Conservation (phyloP, 176 grass and related monocot species). For the Themeda triandra region DNA sequence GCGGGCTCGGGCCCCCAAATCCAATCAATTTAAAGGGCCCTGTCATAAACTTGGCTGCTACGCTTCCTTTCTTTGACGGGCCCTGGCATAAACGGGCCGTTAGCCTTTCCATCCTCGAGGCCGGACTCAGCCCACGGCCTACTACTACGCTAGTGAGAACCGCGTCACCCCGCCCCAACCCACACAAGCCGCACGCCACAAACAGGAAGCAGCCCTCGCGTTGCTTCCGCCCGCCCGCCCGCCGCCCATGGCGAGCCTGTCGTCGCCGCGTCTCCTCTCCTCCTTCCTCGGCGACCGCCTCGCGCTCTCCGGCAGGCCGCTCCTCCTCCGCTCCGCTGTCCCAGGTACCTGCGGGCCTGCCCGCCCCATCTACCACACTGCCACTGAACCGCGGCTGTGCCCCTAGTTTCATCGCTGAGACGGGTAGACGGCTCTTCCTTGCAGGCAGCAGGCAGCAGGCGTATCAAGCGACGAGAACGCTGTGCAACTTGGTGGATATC, state of each 20-base stretch:
- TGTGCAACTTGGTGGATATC: constrained; percentile 78
- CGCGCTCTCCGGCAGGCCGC: constrained; percentile 40
- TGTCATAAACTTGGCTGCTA: no score
- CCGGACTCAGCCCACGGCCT: background rate
- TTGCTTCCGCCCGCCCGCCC: background rate
- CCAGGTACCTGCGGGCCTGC: background rate
- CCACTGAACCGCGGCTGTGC: background rate
- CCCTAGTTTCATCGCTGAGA: background rate
- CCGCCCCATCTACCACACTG: background rate
- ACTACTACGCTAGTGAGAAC: background rate
- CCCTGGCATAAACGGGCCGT: no score
- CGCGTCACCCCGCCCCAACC: background rate
- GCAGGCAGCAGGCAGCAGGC: constrained; percentile 41
- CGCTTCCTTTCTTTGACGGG: no score
- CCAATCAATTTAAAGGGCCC: background rate
- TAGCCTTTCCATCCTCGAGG: no score
- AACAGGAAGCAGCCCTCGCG: background rate
- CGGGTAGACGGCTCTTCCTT: constrained; percentile 7
- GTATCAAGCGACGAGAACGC: constrained; percentile 56
- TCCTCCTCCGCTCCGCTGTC: constrained; percentile 21
- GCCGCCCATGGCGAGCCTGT: constrained; percentile 52
- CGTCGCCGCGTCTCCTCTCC: constrained; percentile 64
- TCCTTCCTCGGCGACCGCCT: constrained; percentile 68
- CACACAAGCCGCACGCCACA: background rate
- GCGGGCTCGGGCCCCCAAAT: background rate